A percentile compares a stretch with the other conserved stretches of the same genome.
phyloP scores from a whole-genome alignment of 2,329 filamentous ascomycete genomes.

The Ascomycota sp. region DNA sequence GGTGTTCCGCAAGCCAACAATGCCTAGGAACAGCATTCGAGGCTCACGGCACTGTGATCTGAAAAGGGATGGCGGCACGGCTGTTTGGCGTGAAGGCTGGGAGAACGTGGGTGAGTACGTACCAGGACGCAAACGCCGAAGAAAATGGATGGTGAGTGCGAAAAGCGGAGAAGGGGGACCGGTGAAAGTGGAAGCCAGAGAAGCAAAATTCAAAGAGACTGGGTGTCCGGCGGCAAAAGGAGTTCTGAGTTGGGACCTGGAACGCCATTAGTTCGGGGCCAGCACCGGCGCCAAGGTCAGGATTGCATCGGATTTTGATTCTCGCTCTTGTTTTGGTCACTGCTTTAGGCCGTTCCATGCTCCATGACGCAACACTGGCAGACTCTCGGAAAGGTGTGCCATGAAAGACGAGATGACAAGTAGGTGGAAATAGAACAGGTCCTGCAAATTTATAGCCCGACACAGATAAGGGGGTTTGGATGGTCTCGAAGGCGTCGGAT shows the following conservation, averaged over 20 bases:
- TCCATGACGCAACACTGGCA: background rate
- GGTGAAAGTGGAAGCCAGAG: background rate
- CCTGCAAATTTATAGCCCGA: too few relatives aligned
- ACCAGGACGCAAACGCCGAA: too few relatives aligned
- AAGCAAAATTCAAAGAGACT: background rate
- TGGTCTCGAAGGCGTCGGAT: too few relatives aligned
- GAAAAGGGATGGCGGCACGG: background rate
- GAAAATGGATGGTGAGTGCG: too few relatives aligned
- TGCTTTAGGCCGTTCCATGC: slow-evolving; percentile 4
- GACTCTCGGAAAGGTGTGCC: background rate
- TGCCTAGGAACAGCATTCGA: slow-evolving; percentile 15
- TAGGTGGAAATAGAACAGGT: background rate
- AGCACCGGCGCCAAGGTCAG: slow-evolving; percentile 5
- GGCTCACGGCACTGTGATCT: background rate
- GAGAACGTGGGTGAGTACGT: too few relatives aligned
- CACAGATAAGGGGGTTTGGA: too few relatives aligned
- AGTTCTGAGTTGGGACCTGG: slow-evolving; percentile 12
- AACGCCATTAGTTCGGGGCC: slow-evolving; percentile 10
- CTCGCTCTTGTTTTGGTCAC: slow-evolving; percentile 4
- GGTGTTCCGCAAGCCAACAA: slow-evolving; percentile 36
- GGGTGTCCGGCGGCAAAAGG: slow-evolving; percentile 4
- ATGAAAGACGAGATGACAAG: background rate
- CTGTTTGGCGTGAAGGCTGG: too few relatives aligned
- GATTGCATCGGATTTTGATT: slow-evolving; percentile 5
- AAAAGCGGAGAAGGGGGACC: background rate